These are phyloP conservation scores for Barnettozyma hawaiiensis DNA, from an alignment of 1,139 yeast species.

Conservation along the genomic window DNA sequence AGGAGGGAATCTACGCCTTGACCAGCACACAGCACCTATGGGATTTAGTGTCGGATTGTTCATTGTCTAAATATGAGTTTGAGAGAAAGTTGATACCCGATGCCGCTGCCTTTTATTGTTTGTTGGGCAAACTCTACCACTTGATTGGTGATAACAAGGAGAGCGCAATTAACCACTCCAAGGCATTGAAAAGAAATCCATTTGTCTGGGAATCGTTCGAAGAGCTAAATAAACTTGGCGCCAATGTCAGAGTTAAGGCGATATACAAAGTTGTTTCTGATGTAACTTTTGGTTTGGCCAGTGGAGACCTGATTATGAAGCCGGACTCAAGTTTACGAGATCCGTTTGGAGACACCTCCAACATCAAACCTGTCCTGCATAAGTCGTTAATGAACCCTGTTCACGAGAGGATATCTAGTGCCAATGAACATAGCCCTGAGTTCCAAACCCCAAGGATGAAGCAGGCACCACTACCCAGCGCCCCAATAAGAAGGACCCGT, in stretches of 20 bases:
- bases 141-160: conserved; percentile 55
- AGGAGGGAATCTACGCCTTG: conserved; percentile 62
- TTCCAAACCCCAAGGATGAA: conserved; percentile 46
- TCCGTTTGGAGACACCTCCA: conserved; percentile 27
- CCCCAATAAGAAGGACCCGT: conserved; percentile 45
- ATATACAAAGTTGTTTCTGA: conserved; percentile 39
- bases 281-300: conserved; percentile 8
- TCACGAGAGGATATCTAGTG: conserved; percentile 15
- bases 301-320: conserved; percentile 2
- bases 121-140: conserved; percentile 66
- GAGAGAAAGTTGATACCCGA: conserved; percentile 51
- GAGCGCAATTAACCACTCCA: conserved; percentile 62
- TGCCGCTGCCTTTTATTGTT: conserved; percentile 53
- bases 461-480: conserved; percentile 42
- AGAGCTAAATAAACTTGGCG: conserved; percentile 67
- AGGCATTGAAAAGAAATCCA: conserved; percentile 68
- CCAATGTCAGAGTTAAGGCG: conserved; percentile 55
- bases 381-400: conserved; percentile 12
- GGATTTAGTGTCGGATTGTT: conserved; percentile 18
- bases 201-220: conserved; percentile 85
- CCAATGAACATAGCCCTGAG: conserved; percentile 10
- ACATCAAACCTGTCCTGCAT: conserved; percentile 10
- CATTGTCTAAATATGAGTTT: conserved; percentile 24
- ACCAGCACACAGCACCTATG: conserved; percentile 36
- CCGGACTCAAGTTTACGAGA: conserved; percentile 22